A percentile compares a stretch with the other conserved stretches of the same genome.
These are phyloP conservation scores for Aspergillus carbonarius DNA, from an alignment of 2,329 filamentous ascomycete species.

Conservation along the genomic window DNA sequence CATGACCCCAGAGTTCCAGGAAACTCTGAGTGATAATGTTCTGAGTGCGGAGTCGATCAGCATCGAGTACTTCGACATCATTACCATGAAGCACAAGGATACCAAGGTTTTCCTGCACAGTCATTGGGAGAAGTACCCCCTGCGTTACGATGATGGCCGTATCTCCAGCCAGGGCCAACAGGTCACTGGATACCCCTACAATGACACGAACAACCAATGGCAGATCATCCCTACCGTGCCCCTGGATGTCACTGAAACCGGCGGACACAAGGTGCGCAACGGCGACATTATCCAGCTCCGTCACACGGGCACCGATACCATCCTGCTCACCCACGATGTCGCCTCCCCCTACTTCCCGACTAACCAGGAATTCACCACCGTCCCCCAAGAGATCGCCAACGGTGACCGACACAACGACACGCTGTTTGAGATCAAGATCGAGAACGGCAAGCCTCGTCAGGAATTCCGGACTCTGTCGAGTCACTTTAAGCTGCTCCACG, in stretches of 20 bases:
- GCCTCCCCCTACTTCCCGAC: constrained; percentile 95
- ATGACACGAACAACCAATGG: constrained; percentile 99
- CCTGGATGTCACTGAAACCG: constrained; percentile 53
- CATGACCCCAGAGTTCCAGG: constrained; percentile 98
- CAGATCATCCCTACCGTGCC: constrained; percentile 72
- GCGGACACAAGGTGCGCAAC: constrained; percentile 70
- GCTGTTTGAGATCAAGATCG: constrained; percentile 87
- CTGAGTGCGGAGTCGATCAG: constrained; percentile 85
- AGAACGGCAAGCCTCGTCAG: constrained; percentile 75
- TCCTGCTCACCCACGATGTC: constrained; percentile 92
- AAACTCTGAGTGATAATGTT: constrained; percentile 90
- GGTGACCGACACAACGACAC: constrained; percentile 81
- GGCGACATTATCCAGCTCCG: constrained; percentile 83
- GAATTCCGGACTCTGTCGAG: constrained; percentile 88
- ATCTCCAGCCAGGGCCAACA: constrained; percentile 98
- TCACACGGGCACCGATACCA: constrained; percentile 79
- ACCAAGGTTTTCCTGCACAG: constrained; percentile 96
- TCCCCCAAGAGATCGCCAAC: constrained; percentile 68
- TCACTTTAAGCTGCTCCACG: constrained; percentile 94
- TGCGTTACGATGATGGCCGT: constrained; percentile 94
- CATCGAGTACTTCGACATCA: constrained; percentile 85
- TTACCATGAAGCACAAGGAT: constrained; percentile 92
- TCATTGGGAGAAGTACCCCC: constrained; percentile 81
- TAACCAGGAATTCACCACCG: constrained; percentile 96
- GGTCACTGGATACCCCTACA: constrained; percentile 95